A percentile compares a stretch with the other conserved stretches of the same genome.
Conservation (phyloP, 2,329 filamentous ascomycete species). For the Graphilbum sp. region DNA sequence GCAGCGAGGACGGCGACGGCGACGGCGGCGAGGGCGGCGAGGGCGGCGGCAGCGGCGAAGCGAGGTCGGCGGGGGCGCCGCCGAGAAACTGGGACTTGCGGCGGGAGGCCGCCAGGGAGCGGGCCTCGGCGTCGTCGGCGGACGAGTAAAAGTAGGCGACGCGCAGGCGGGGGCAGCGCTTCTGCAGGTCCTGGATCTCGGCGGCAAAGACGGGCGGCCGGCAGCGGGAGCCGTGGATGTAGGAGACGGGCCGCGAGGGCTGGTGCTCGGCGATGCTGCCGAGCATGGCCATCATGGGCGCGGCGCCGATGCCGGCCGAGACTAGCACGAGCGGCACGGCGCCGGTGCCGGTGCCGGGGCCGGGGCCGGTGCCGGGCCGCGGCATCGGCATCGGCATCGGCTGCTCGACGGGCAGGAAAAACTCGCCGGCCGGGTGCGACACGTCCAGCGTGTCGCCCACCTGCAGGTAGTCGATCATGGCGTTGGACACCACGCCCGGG, state of each 20-base stretch:
- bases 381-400: slow-evolving; percentile 7
- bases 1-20: too few relatives aligned
- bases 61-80: too few relatives aligned
- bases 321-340: slow-evolving; percentile 40
- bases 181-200: slow-evolving; percentile 28
- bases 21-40: too few relatives aligned
- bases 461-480: slow-evolving; percentile 44
- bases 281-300: slow-evolving; percentile 44
- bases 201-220: slow-evolving; percentile 35
- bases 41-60: too few relatives aligned
- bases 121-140: slow-evolving; percentile 1
- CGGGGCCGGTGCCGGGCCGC: slow-evolving; percentile 26
- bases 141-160: slow-evolving; percentile 34
- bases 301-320: slow-evolving; percentile 43
- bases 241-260: slow-evolving; percentile 33
- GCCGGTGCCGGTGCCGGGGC: slow-evolving; percentile 1
- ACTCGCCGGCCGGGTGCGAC: slow-evolving; percentile 49
- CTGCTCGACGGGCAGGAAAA: slow-evolving; percentile 32
- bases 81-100: too few relatives aligned
- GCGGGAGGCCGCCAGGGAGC: not conserved
- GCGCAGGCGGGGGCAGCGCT: slow-evolving; percentile 17
- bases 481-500: slow-evolving; percentile 52
- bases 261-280: slow-evolving; percentile 31
- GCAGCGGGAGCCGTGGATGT: slow-evolving; percentile 40
- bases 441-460: slow-evolving; percentile 47